These are phyloP conservation scores for Ophiostoma piceae DNA, from an alignment of 2,329 filamentous ascomycete species.

Conservation along the genomic window DNA sequence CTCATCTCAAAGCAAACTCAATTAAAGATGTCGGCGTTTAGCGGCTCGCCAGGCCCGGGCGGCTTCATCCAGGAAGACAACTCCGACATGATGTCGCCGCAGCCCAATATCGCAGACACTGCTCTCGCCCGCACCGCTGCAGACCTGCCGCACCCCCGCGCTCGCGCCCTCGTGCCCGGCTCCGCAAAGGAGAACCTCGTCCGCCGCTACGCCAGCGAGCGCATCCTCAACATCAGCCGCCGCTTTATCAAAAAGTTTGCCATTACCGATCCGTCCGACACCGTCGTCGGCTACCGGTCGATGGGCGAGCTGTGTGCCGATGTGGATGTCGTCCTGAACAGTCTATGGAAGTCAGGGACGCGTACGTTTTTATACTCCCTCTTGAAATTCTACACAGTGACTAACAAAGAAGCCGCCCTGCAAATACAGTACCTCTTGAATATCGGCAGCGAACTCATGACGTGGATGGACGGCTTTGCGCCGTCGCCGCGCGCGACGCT, in stretches of 20 bases:
- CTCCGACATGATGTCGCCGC: conserved; percentile 40
- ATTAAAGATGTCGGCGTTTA: not conserved
- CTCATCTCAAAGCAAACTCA: not conserved
- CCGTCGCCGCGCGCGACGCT: conserved; percentile 65
- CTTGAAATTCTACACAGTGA: not conserved
- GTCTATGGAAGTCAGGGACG: conserved; percentile 82
- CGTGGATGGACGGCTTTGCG: conserved; percentile 67
- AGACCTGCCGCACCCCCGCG: conserved; percentile 52
- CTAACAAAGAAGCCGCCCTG: conserved; percentile 53
- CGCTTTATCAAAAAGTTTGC: conserved; percentile 58
- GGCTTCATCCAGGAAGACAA: conserved; percentile 44
- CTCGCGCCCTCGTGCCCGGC: conserved; percentile 48
- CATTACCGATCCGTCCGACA: conserved; percentile 42
- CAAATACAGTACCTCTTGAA: conserved; percentile 81
- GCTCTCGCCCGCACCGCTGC: conserved; percentile 12
- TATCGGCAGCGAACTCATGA: conserved; percentile 65
- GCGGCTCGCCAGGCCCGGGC: conserved; percentile 35
- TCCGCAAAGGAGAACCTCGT: conserved; percentile 57
- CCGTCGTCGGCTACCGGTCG: conserved; percentile 49
- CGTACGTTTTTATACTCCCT: conserved; percentile 50
- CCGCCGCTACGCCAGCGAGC: conserved; percentile 52
- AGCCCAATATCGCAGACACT: conserved; percentile 41
- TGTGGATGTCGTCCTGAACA: conserved; percentile 67
- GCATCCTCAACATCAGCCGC: conserved; percentile 49
- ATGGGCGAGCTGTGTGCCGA: conserved; percentile 70